Conservation (phyloP, 2,329 filamentous ascomycete species). For the Fusarium zealandicum region DNA sequence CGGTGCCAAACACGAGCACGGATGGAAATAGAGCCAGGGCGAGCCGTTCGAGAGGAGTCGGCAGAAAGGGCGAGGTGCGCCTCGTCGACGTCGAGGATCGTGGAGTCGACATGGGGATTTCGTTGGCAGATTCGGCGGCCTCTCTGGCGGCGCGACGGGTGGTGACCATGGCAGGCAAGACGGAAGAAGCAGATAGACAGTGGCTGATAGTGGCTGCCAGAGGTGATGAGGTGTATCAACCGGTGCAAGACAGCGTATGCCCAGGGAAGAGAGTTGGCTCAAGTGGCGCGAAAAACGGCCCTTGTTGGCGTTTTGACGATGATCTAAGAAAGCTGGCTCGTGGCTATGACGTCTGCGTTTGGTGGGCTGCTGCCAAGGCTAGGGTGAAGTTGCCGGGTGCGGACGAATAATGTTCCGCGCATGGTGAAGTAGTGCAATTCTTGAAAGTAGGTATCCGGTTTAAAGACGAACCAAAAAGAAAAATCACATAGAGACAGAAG, state of each 20-base stretch:
- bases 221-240: not conserved
- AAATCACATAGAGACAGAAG: too few relatives aligned
- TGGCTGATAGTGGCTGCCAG: not conserved
- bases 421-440: not conserved
- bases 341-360: slow-evolving; percentile 40
- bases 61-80: slow-evolving; percentile 67
- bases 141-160: slow-evolving; percentile 38
- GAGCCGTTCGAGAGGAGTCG: slow-evolving; percentile 71
- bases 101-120: slow-evolving; percentile 19
- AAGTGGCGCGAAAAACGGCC: slow-evolving; percentile 11
- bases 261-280: not conserved
- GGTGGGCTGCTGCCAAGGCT: slow-evolving; percentile 22
- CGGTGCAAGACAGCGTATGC: not conserved
- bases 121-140: slow-evolving; percentile 20
- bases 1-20: slow-evolving; percentile 79
- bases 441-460: too few relatives aligned
- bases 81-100: slow-evolving; percentile 33
- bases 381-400: slow-evolving; percentile 5
- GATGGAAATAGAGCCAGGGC: slow-evolving; percentile 76
- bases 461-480: too few relatives aligned
- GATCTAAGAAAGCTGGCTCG: slow-evolving; percentile 10
- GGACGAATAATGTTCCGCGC: slow-evolving; percentile 30
- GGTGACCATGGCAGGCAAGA: slow-evolving; percentile 36
- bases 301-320: slow-evolving; percentile 26
- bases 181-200: not conserved